These are phyloP conservation scores for Phialophora expanda DNA, from an alignment of 2,329 filamentous ascomycete species.

Conservation along the genomic window DNA sequence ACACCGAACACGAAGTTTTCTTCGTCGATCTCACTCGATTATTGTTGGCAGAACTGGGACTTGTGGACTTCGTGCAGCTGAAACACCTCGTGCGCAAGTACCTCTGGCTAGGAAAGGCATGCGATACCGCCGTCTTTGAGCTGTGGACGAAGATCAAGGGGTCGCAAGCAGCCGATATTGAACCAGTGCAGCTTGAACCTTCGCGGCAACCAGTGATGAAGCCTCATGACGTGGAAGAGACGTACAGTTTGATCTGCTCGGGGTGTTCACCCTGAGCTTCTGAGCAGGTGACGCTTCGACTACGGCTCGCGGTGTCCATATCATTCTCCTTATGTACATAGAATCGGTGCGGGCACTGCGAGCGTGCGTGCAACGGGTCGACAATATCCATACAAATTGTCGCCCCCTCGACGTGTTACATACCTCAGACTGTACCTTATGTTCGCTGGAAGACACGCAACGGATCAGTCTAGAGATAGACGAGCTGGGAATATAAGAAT, in stretches of 20 bases:
- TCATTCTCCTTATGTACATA: no score
- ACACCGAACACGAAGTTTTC: slow-evolving; percentile 7
- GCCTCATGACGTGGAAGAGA: neutral
- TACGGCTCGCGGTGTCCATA: neutral
- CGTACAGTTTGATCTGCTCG: neutral
- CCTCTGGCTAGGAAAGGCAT: slow-evolving; percentile 17
- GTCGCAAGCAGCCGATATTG: neutral
- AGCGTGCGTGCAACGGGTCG: no score
- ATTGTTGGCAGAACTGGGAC: neutral
- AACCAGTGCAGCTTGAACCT: neutral
- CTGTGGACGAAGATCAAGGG: slow-evolving; percentile 9
- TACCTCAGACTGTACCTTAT: neutral
- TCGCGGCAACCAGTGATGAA: neutral
- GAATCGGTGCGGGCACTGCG: no score
- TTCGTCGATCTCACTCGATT: slow-evolving; percentile 13
- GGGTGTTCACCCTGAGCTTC: neutral
- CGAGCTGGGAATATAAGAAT: neutral
- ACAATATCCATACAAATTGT: neutral
- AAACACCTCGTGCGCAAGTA: slow-evolving; percentile 16
- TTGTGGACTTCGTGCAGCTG: slow-evolving; percentile 9
- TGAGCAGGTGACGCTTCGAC: neutral
- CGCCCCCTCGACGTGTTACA: neutral
- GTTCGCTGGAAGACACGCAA: neutral
- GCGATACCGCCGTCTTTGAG: slow-evolving; percentile 14
- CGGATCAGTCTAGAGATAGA: neutral